A percentile compares a stretch with the other conserved stretches of the same genome.
Conservation (phyloP, 305 asterid genomes). For the Euphrasia arctica region DNA sequence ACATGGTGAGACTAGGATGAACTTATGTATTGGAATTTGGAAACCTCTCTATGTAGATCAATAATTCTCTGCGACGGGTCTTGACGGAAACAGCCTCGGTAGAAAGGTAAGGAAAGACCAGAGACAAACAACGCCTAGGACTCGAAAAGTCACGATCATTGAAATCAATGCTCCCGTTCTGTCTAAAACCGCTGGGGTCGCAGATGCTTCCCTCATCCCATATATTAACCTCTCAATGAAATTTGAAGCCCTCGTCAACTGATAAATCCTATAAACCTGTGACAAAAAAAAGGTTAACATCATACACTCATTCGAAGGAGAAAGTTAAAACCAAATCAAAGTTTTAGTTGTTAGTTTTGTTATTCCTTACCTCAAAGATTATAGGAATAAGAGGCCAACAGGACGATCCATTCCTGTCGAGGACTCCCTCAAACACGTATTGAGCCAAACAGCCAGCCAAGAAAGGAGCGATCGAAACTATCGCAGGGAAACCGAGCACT, state of each 20-base stretch:
- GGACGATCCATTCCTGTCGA: conserved; percentile 55
- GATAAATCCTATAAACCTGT: conserved; percentile 88
- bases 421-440: conserved; percentile 49
- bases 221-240: conserved; percentile 60
- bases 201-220: conserved; percentile 47
- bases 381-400: conserved; percentile 88
- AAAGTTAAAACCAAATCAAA: not conserved
- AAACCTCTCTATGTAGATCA: conserved; percentile 24
- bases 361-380: conserved; percentile 64
- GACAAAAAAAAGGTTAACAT: conserved; percentile 8
- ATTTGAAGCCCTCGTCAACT: conserved; percentile 62
- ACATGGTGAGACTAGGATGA: too few species aligned
- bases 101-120: conserved; percentile 94
- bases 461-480: conserved; percentile 69
- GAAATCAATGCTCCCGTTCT: conserved; percentile 58
- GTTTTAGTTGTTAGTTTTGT: too few species aligned
- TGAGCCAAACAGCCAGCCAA: conserved; percentile 68
- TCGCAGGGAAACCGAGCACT: conserved; percentile 55
- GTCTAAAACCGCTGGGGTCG: conserved; percentile 44
- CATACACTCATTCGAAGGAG: conserved; percentile 6
- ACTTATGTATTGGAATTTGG: too few species aligned
- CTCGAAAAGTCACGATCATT: conserved; percentile 57
- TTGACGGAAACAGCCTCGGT: conserved; percentile 81
- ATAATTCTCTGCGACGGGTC: conserved; percentile 86
- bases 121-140: conserved; percentile 63